Conservation (phyloP, 352 stramenopile species). For the Phytopythium delawarense region DNA sequence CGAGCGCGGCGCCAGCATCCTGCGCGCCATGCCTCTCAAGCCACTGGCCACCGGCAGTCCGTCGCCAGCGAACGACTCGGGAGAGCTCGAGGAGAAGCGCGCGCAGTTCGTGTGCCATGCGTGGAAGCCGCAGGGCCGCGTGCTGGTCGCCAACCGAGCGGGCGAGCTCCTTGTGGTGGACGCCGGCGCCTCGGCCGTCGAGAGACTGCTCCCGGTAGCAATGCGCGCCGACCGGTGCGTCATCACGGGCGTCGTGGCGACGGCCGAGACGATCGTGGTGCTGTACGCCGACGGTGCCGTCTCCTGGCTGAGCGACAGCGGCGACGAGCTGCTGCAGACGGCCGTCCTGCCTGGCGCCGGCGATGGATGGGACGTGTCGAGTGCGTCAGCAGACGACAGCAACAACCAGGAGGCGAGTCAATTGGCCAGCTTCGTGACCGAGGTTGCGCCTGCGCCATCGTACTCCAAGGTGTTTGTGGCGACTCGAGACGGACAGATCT, state of each 20-base stretch:
- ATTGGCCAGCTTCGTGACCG: conserved; percentile 17
- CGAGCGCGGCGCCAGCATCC: conserved; percentile 17
- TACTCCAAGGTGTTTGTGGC: conserved; percentile 59
- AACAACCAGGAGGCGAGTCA: neutral
- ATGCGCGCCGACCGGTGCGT: conserved; percentile 27
- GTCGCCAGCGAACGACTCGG: neutral
- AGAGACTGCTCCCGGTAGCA: conserved; percentile 29
- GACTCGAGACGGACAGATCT: conserved; percentile 50
- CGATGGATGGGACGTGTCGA: neutral
- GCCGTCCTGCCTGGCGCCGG: conserved; percentile 20
- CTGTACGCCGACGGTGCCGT: conserved; percentile 46
- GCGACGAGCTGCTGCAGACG: conserved; percentile 39
- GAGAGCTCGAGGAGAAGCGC: conserved; percentile 36
- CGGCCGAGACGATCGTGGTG: conserved; percentile 42
- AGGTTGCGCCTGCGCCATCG: conserved; percentile 44
- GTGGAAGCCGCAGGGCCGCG: conserved; percentile 41
- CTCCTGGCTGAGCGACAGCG: conserved; percentile 40
- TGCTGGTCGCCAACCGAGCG: conserved; percentile 46
- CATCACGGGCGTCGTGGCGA: conserved; percentile 49
- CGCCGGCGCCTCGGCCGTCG: conserved; percentile 17
- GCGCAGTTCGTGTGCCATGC: conserved; percentile 47
- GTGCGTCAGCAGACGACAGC: neutral
- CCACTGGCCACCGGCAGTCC: neutral
- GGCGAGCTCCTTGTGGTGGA: conserved; percentile 61
- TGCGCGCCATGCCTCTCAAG: conserved; percentile 23